A percentile compares a stretch with the other conserved stretches of the same genome.
Evolutionary conservation across 2,329 filamentous ascomycete genomes (phyloP).

Genomic region (Thelonectria rubi): DNA sequence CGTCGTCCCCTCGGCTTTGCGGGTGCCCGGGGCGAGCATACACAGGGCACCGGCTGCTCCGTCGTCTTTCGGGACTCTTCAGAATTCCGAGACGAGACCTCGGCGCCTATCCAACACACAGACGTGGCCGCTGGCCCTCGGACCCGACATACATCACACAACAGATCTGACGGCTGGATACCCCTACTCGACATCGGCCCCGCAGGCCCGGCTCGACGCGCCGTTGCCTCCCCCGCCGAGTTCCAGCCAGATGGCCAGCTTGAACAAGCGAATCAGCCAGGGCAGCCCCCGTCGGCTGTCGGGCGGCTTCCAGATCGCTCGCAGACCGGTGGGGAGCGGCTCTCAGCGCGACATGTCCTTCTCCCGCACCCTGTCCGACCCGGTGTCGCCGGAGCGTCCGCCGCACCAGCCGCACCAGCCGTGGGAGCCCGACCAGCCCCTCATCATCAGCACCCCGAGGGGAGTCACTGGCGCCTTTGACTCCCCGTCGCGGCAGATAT

Average conservation of each 20-base stretch:
- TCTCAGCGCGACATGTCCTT: slow-evolving; percentile 40
- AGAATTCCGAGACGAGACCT: slow-evolving; percentile 30
- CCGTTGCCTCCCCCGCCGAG: slow-evolving; percentile 51
- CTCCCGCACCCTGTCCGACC: slow-evolving; percentile 33
- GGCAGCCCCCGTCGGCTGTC: slow-evolving; percentile 54
- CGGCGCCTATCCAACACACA: slow-evolving; percentile 48
- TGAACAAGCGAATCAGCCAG: slow-evolving; percentile 51
- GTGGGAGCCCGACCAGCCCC: slow-evolving; percentile 57
- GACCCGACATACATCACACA: slow-evolving; percentile 35
- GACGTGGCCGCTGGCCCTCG: slow-evolving; percentile 58
- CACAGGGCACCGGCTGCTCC: slow-evolving; percentile 42
- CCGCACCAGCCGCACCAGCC: slow-evolving; percentile 20
- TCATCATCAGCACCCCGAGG: slow-evolving; percentile 69
- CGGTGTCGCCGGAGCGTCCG: slow-evolving; percentile 28
- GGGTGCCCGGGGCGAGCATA: slow-evolving; percentile 41
- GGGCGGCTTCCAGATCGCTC: slow-evolving; percentile 53
- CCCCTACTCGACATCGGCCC: slow-evolving; percentile 54
- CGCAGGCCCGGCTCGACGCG: slow-evolving; percentile 45
- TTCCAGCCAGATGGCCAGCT: slow-evolving; percentile 51
- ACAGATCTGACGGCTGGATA: slow-evolving; percentile 44
- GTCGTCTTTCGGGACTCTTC: slow-evolving; percentile 29
- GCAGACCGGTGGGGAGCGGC: slow-evolving; percentile 50
- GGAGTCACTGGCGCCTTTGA: slow-evolving; percentile 65
- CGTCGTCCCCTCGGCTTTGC: slow-evolving; percentile 23
- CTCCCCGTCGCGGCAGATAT: slow-evolving; percentile 48